A percentile compares a stretch with the other conserved stretches of the same genome.
These are phyloP conservation scores for Hypoxylon sp. DNA, from an alignment of 2,329 filamentous ascomycete species.

Conservation along the genomic window DNA sequence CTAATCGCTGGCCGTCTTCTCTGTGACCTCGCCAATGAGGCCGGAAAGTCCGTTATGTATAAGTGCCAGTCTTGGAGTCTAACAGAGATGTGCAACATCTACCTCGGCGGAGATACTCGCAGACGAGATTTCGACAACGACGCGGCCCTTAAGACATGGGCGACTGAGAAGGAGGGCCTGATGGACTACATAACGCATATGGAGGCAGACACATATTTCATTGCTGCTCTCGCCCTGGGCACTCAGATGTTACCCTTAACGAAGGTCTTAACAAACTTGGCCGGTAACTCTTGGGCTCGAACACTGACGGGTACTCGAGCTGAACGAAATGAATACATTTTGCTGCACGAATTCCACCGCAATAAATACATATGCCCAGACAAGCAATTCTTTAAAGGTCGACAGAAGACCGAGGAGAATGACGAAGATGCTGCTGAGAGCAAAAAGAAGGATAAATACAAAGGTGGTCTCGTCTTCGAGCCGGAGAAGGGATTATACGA, in stretches of 20 bases:
- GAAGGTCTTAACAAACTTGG: slow-evolving; percentile 95
- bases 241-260: slow-evolving; percentile 94
- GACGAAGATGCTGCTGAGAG: slow-evolving; percentile 79
- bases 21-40: slow-evolving; percentile 95
- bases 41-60: slow-evolving; percentile 95
- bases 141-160: slow-evolving; percentile 87
- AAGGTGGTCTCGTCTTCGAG: slow-evolving; percentile 98
- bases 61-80: slow-evolving; percentile 99
- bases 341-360: slow-evolving; percentile 94
- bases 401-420: slow-evolving; percentile 78
- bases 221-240: slow-evolving; percentile 88
- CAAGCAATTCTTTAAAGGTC: slow-evolving; percentile 86
- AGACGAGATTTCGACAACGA: slow-evolving; percentile 93
- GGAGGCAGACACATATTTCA: slow-evolving; percentile 95
- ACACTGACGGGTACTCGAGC: slow-evolving; percentile 96
- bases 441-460: slow-evolving; percentile 99
- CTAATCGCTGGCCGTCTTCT: slow-evolving; percentile 89
- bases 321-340: slow-evolving; percentile 98
- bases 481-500: slow-evolving; percentile 98
- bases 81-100: slow-evolving; percentile 96
- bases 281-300: slow-evolving; percentile 97
- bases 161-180: slow-evolving; percentile 83
- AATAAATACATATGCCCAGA: slow-evolving; percentile 99
- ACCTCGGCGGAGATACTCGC: slow-evolving; percentile 79
- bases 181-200: slow-evolving; percentile 96